Conservation (phyloP, 106 monocot genomes). For the Dioscorea dumetorum region DNA sequence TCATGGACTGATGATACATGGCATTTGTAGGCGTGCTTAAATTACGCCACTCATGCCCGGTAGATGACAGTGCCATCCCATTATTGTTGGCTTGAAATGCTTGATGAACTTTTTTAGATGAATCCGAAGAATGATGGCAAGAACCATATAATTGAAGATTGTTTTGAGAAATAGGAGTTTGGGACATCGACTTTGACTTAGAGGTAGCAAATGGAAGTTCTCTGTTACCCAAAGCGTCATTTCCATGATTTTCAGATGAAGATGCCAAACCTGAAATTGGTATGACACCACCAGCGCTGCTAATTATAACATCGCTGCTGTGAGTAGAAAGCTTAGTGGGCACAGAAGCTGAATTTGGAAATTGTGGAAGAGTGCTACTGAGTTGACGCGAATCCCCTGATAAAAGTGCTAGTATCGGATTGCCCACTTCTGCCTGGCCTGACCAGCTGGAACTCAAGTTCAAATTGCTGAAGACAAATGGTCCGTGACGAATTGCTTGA, state of each 20-base stretch:
- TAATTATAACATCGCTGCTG: slow-evolving; percentile 9
- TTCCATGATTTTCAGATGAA: slow-evolving; percentile 12
- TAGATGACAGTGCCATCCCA: slow-evolving; percentile 3
- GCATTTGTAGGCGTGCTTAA: slow-evolving; percentile 5
- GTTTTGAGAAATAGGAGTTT: slow-evolving; percentile 7
- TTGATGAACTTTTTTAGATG: slow-evolving; percentile 11
- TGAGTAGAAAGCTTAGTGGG: slow-evolving; percentile 13
- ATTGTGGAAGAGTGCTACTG: slow-evolving; percentile 14
- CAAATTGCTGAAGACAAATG: slow-evolving; percentile 20
- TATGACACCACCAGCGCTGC: slow-evolving; percentile 12
- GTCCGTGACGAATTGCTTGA: slow-evolving; percentile 19
- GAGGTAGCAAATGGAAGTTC: slow-evolving; percentile 16
- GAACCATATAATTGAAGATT: slow-evolving; percentile 19
- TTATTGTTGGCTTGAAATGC: slow-evolving; percentile 13
- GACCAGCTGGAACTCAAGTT: slow-evolving; percentile 24
- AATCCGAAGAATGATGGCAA: slow-evolving; percentile 10
- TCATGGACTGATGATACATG: slow-evolving; percentile 9
- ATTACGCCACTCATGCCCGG: neutral
- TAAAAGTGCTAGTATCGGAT: slow-evolving; percentile 40
- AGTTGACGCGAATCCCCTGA: slow-evolving; percentile 25
- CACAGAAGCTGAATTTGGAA: slow-evolving; percentile 9
- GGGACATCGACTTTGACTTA: slow-evolving; percentile 6
- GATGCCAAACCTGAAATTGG: slow-evolving; percentile 14
- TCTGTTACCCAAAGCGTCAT: slow-evolving; percentile 14
- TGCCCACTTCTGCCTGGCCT: slow-evolving; percentile 21